Evolutionary conservation across 345 rosid species (phyloP).

Genomic region (Xanthoceras sorbifolium): DNA sequence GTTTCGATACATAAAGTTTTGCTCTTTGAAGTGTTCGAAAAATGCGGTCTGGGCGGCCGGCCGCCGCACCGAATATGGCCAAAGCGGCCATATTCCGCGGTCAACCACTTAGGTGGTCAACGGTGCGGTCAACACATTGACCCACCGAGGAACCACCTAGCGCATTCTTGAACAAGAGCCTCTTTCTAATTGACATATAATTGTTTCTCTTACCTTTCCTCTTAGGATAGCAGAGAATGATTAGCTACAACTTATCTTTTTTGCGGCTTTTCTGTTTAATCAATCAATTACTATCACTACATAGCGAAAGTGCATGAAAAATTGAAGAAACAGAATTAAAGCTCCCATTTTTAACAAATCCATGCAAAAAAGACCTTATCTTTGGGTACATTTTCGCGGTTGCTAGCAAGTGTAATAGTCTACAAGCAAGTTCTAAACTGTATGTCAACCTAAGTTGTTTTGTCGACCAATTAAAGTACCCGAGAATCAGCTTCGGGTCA

Average conservation of each 20-base stretch:
- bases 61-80: no score
- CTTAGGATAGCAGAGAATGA: not conserved
- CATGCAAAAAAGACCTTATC: conserved; percentile 64
- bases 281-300: conserved; percentile 33
- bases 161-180: no score
- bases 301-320: conserved; percentile 61
- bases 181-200: not conserved
- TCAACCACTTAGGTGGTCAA: no score
- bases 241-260: not conserved
- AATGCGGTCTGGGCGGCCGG: no score
- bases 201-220: not conserved
- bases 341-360: conserved; percentile 44
- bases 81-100: no score
- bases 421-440: conserved; percentile 49
- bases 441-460: conserved; percentile 41
- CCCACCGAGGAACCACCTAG: no score
- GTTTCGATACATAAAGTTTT: no score
- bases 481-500: conserved; percentile 55
- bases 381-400: conserved; percentile 52
- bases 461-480: conserved; percentile 62
- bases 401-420: conserved; percentile 49
- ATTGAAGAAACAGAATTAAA: conserved; percentile 49
- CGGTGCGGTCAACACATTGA: no score
- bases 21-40: no score
- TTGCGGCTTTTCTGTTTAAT: not conserved